Conservation (phyloP, 257 asterid genomes). For the Linderniella brevidens region DNA sequence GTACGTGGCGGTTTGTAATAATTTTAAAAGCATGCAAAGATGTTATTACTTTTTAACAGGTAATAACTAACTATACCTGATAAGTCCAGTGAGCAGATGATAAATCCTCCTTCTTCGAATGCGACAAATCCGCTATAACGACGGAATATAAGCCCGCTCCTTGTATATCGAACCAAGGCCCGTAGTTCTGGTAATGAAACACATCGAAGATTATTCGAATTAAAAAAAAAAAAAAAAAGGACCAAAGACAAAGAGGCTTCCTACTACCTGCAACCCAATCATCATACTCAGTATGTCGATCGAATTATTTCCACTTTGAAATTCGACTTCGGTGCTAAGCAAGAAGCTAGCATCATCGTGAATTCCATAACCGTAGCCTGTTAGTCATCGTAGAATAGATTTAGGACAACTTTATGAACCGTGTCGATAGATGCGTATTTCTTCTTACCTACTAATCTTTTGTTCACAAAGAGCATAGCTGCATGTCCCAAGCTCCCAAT, state of each 20-base stretch:
- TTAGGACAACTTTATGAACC: too few relatives aligned
- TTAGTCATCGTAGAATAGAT: constrained; percentile 5
- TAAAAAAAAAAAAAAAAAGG: too few relatives aligned
- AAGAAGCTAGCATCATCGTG: constrained; percentile 52
- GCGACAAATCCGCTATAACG: constrained; percentile 21
- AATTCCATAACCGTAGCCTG: constrained; percentile 54
- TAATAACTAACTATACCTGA: not conserved
- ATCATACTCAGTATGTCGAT: constrained; percentile 60
- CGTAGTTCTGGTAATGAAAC: constrained; percentile 36
- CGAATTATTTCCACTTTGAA: constrained; percentile 39
- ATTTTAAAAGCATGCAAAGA: too few relatives aligned
- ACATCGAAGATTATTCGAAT: too few relatives aligned
- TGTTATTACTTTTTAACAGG: too few relatives aligned
- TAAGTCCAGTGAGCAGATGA: constrained; percentile 12
- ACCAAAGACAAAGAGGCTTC: not conserved
- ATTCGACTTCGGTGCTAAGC: constrained; percentile 21
- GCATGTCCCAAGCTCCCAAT: constrained; percentile 70
- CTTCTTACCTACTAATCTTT: constrained; percentile 35
- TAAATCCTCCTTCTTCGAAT: constrained; percentile 23
- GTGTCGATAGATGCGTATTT: too few relatives aligned
- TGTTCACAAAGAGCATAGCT: constrained; percentile 60
- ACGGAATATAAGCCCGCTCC: constrained; percentile 58
- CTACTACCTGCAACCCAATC: constrained; percentile 55
- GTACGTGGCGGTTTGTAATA: constrained; percentile 1
- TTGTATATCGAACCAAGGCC: constrained; percentile 65